Conservation (phyloP, 2,329 filamentous ascomycete genomes). For the Alternaria arborescens region DNA sequence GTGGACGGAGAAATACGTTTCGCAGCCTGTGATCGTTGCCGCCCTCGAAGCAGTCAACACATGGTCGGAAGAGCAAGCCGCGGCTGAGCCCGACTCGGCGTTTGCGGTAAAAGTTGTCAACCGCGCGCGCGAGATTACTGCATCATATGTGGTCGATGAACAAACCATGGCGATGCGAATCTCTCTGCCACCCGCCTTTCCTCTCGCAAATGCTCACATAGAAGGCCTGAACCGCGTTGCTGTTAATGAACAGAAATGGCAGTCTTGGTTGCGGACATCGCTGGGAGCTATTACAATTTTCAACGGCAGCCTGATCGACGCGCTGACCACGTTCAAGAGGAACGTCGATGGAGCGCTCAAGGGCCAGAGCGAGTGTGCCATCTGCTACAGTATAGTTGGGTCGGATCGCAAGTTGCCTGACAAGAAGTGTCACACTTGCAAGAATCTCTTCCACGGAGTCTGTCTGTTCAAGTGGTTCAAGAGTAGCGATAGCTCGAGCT, state of each 20-base stretch:
- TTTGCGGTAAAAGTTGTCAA: constrained; percentile 75
- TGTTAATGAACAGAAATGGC: constrained; percentile 91
- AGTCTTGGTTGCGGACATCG: constrained; percentile 85
- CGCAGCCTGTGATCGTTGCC: constrained; percentile 72
- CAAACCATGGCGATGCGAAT: constrained; percentile 84
- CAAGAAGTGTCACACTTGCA: constrained; percentile 90
- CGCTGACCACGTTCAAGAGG: constrained; percentile 81
- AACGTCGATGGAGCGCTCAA: constrained; percentile 90
- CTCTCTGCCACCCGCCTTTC: constrained; percentile 80
- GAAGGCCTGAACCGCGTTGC: constrained; percentile 82
- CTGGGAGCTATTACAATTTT: constrained; percentile 94
- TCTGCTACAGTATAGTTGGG: constrained; percentile 95
- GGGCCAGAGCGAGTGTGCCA: constrained; percentile 93
- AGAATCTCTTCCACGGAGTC: constrained; percentile 87
- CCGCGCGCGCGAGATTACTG: constrained; percentile 77
- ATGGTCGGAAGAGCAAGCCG: constrained; percentile 64
- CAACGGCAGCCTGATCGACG: constrained; percentile 88
- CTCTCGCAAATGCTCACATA: constrained; percentile 80
- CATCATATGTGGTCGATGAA: constrained; percentile 88
- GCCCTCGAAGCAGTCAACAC: constrained; percentile 72
- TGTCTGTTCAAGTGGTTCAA: constrained; percentile 98
- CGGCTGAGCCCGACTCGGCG: constrained; percentile 56
- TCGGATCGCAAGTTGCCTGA: constrained; percentile 88
- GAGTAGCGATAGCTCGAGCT: constrained; percentile 88
- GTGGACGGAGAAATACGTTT: constrained; percentile 86